These are phyloP conservation scores for Pelargonium australe DNA, from an alignment of 441 rosid species.

Conservation along the genomic window DNA sequence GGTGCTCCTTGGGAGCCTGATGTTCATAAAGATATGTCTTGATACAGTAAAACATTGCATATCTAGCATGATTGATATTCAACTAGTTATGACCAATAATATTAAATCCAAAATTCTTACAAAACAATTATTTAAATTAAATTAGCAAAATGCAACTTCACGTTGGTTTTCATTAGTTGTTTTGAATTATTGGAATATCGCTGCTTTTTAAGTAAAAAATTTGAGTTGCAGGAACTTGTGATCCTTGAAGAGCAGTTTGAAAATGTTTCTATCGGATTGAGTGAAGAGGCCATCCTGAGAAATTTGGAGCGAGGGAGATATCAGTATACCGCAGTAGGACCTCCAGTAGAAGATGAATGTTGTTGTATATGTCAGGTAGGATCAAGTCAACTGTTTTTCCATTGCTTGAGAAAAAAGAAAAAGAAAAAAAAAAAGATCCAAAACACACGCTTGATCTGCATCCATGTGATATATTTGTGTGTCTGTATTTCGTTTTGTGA, in stretches of 20 bases:
- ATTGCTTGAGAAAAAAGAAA: too few relatives aligned
- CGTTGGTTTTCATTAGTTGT: background rate
- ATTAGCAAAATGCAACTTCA: background rate
- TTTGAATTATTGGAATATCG: background rate
- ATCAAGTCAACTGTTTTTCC: background rate
- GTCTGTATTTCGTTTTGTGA: background rate
- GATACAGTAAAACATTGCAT: slow-evolving; percentile 32
- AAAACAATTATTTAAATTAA: too few relatives aligned
- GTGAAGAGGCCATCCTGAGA: slow-evolving; percentile 23
- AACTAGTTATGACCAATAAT: background rate
- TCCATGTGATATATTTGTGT: background rate
- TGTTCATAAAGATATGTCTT: slow-evolving; percentile 20
- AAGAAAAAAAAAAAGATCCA: too few relatives aligned
- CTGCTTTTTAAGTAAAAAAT: background rate
- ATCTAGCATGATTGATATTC: slow-evolving; percentile 23
- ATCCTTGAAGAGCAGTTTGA: slow-evolving; percentile 29
- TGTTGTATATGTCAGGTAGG: slow-evolving; percentile 45
- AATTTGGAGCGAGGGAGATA: slow-evolving; percentile 20
- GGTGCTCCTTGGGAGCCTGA: slow-evolving; percentile 15
- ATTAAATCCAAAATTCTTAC: too few relatives aligned
- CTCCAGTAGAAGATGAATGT: slow-evolving; percentile 14
- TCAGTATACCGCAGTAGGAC: slow-evolving; percentile 7
- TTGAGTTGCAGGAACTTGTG: slow-evolving; percentile 27
- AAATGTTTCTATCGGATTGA: slow-evolving; percentile 25
- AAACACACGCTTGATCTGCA: background rate